Conservation (phyloP, 2,329 filamentous ascomycete species). For the Penicillium sp. region DNA sequence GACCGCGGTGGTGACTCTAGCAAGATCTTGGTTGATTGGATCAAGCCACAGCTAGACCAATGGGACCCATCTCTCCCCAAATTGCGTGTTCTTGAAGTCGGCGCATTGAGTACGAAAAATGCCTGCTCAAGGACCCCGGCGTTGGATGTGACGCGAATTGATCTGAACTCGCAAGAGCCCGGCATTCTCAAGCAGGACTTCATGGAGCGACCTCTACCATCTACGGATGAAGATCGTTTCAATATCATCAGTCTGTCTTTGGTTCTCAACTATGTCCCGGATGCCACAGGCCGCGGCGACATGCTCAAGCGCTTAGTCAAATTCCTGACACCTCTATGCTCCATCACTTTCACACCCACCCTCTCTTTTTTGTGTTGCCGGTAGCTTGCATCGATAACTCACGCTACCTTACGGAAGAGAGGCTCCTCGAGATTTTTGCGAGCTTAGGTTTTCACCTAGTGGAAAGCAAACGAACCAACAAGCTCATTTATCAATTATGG, state of each 20-base stretch:
- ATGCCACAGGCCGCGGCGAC: constrained; percentile 68
- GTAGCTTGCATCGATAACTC: constrained; percentile 87
- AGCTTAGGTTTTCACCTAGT: constrained; percentile 69
- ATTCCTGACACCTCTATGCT: constrained; percentile 56
- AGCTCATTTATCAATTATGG: constrained; percentile 91
- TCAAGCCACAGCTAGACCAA: constrained; percentile 35
- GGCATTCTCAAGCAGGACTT: constrained; percentile 85
- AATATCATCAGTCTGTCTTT: constrained; percentile 89
- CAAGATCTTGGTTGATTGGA: constrained; percentile 59
- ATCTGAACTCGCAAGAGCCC: constrained; percentile 80
- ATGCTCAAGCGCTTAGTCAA: constrained; percentile 77
- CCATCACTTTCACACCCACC: constrained; percentile 44
- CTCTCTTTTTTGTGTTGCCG: constrained; percentile 89
- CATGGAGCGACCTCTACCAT: constrained; percentile 78
- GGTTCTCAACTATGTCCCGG: constrained; percentile 91
- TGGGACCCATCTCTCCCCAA: constrained; percentile 25
- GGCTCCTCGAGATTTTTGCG: constrained; percentile 70
- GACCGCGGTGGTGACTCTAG: constrained; percentile 64
- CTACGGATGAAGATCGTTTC: constrained; percentile 61
- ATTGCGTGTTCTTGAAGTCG: constrained; percentile 79
- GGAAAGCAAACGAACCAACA: constrained; percentile 71
- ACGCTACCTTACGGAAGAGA: constrained; percentile 74
- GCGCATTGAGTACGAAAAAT: constrained; percentile 79
- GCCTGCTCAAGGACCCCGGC: constrained; percentile 70
- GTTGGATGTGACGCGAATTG: constrained; percentile 79